Evolutionary conservation across 2,329 filamentous ascomycete genomes (phyloP), one percentile per base, ranked within the genome.

Genomic region (Mycosphaerelloides madeirae): DNA sequence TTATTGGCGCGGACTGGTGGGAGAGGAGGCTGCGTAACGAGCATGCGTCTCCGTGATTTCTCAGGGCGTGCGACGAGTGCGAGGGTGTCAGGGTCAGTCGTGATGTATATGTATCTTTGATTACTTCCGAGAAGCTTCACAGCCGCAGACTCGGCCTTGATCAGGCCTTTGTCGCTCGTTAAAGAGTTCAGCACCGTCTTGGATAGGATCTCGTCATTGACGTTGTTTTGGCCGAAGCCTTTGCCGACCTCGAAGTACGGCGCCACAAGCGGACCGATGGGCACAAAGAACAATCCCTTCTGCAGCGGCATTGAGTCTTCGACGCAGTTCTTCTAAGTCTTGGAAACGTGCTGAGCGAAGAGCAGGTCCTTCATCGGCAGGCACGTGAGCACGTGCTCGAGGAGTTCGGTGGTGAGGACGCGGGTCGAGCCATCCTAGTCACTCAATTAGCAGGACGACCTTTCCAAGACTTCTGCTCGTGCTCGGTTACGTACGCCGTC

Each of bases 361-460:
- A 48, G 43, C 3, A 48, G 16, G n/a, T 48, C 40, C n/a, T 38
- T 31, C 11, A 42, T 18, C 2, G 42, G 45, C 2, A 46, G 25
- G 25, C 35, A 31, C 2, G 46, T 37, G n/a, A 48, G 36, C 15
- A 49, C 49, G 14, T 46, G 25, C 37, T 49, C 49, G 20, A 46
- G 36, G 12, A 52, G 37, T 32, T 52, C 49, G 16, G 40, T 29
- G n/a, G 33, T 44, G 16, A 44, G 29, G 11, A 44, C 43, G 28
- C 16, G 15, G 18, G 31, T 18, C 18, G 37, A 31, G 43, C 19
- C 31, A 13, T 15, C 34, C 9, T 8, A 15, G 20, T 31, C 22
- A 5, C n/a, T 5, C 8, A 9, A 11, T 34, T 8, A 11, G 28
- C 6, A 5, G 15, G 18, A 9, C 19, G 6, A 25, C 35, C 11